Percentiles rank a stretch among this genome's conserved stretches.
phyloP scores from a whole-genome alignment of 352 stramenopile genomes.

The Pythium utonaiense region DNA sequence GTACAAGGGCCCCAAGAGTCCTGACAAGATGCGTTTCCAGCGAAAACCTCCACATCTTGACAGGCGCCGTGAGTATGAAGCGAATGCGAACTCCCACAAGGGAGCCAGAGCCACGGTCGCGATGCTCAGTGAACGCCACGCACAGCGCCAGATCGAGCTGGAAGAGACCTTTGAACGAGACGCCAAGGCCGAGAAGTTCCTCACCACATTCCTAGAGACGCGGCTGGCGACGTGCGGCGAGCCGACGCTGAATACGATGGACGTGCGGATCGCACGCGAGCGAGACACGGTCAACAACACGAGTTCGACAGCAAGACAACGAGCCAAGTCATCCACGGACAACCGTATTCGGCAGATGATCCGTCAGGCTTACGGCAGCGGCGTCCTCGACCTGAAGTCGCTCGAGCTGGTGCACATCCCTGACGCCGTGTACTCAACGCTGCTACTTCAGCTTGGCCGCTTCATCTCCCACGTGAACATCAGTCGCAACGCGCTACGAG shows the following conservation, averaged over 20 bases:
- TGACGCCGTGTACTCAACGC: conserved; percentile 46
- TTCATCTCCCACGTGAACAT: conserved; percentile 60
- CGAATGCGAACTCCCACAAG: conserved; percentile 36
- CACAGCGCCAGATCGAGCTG: conserved; percentile 38
- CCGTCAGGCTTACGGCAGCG: conserved; percentile 45
- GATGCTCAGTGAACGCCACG: conserved; percentile 44
- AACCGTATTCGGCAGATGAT: conserved; percentile 37
- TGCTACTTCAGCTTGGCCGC: conserved; percentile 62
- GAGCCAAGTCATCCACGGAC: conserved; percentile 4
- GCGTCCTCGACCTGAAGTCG: conserved; percentile 59
- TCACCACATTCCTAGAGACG: conserved; percentile 52
- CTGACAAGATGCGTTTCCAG: conserved; percentile 30
- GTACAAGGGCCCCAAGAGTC: conserved; percentile 26
- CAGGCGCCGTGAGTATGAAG: conserved; percentile 45
- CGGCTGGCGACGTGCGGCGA: conserved; percentile 53
- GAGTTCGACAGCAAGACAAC: conserved; percentile 6
- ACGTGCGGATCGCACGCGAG: conserved; percentile 49
- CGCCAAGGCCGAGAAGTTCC: conserved; percentile 34
- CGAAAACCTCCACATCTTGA: conserved; percentile 60
- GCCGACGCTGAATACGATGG: conserved; percentile 67
- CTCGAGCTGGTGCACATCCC: conserved; percentile 64
- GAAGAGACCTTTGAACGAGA: conserved; percentile 55
- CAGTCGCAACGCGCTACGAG: conserved; percentile 61
- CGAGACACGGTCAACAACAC: conserved; percentile 19
- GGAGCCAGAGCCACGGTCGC: conserved; percentile 47